These are phyloP conservation scores for Colletotrichum horii DNA, from an alignment of 2,329 filamentous ascomycete species.

Conservation along the genomic window DNA sequence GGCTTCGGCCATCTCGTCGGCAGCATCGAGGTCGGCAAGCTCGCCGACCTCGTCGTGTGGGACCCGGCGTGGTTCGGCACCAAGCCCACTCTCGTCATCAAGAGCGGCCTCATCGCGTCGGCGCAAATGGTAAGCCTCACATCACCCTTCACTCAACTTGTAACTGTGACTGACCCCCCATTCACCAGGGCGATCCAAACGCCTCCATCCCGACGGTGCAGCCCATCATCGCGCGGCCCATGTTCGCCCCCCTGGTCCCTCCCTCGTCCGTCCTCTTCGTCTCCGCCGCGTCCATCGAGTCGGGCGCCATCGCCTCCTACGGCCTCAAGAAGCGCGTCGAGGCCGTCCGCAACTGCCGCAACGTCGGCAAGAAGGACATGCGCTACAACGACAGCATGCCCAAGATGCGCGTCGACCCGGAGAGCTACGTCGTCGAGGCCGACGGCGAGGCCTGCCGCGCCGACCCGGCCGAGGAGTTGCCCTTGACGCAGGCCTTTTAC, in stretches of 20 bases:
- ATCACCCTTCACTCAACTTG: neutral
- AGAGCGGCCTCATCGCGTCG: slow-evolving; percentile 85
- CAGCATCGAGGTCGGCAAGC: slow-evolving; percentile 85
- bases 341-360: slow-evolving; percentile 77
- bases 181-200: slow-evolving; percentile 73
- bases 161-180: neutral
- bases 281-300: slow-evolving; percentile 71
- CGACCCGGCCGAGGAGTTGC: slow-evolving; percentile 73
- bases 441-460: slow-evolving; percentile 78
- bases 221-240: slow-evolving; percentile 81
- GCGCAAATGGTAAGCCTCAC: slow-evolving; percentile 74
- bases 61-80: slow-evolving; percentile 83
- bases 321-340: slow-evolving; percentile 80
- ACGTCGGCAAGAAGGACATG: slow-evolving; percentile 85
- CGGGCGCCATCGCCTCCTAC: slow-evolving; percentile 73
- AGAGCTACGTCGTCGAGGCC: slow-evolving; percentile 86
- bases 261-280: slow-evolving; percentile 82
- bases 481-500: slow-evolving; percentile 79
- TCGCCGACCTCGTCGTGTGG: slow-evolving; percentile 91
- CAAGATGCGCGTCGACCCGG: slow-evolving; percentile 89
- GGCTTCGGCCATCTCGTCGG: slow-evolving; percentile 89
- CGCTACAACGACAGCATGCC: slow-evolving; percentile 86
- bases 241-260: slow-evolving; percentile 82
- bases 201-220: slow-evolving; percentile 88
- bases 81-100: slow-evolving; percentile 82